phyloP scores from a whole-genome alignment of 148 eudicot genomes.

The Fagopyrum homotropicum region DNA sequence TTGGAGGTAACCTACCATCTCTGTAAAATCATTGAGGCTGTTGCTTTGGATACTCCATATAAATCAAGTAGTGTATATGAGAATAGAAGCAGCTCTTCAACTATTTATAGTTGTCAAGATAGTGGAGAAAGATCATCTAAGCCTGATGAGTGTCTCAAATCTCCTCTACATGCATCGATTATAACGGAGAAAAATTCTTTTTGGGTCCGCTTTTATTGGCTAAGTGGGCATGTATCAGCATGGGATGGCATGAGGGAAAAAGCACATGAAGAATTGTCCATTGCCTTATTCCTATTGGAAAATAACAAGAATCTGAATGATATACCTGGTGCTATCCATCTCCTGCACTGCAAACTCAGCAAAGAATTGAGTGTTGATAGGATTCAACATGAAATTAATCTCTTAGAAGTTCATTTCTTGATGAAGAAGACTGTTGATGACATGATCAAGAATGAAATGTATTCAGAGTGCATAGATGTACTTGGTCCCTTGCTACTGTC shows the following conservation, averaged over 20 bases:
- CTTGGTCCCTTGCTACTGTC: constrained; percentile 72
- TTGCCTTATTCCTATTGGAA: constrained; percentile 53
- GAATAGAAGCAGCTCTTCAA: constrained; percentile 21
- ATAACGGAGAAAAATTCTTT: constrained; percentile 51
- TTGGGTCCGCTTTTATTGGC: constrained; percentile 86
- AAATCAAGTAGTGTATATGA: constrained; percentile 19
- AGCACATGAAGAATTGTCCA: constrained; percentile 67
- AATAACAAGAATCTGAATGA: constrained; percentile 44
- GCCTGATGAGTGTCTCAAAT: constrained; percentile 16
- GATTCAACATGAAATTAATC: constrained; percentile 64
- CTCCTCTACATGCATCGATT: constrained; percentile 25
- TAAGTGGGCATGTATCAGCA: constrained; percentile 74
- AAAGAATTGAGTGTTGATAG: constrained; percentile 55
- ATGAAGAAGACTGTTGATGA: constrained; percentile 55
- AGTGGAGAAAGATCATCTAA: constrained; percentile 29
- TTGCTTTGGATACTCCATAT: constrained; percentile 54
- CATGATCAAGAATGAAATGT: constrained; percentile 63
- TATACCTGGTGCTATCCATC: constrained; percentile 39
- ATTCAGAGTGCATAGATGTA: constrained; percentile 54
- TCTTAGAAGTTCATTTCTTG: constrained; percentile 68
- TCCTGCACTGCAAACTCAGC: constrained; percentile 71
- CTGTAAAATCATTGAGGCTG: constrained; percentile 73
- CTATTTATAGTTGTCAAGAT: constrained; percentile 21
- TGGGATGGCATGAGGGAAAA: constrained; percentile 63
- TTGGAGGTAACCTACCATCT: constrained; percentile 73